Conservation (phyloP, 176 grass and related monocot genomes). For the Cymbopogon citratus region DNA sequence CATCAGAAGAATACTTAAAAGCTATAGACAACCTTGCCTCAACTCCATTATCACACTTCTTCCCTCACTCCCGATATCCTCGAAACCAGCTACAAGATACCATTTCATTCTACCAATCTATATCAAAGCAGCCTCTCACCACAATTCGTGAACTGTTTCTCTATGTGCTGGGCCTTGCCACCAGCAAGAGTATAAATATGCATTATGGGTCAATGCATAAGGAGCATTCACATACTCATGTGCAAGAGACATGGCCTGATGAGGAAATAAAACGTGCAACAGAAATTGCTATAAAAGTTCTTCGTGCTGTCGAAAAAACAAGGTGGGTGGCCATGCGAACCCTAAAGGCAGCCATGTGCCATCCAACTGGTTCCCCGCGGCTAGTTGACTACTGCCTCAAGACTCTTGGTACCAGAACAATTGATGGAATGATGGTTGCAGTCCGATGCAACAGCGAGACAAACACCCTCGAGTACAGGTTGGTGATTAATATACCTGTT, state of each 20-base stretch:
- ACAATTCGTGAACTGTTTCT: constrained; percentile 57
- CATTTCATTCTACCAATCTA: constrained; percentile 51
- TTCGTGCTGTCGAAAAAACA: constrained; percentile 29
- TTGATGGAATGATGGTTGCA: constrained; percentile 37
- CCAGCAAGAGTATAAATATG: not conserved
- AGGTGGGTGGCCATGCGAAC: constrained; percentile 48
- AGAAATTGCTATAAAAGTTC: constrained; percentile 50
- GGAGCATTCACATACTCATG: not conserved
- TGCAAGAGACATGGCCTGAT: constrained; percentile 30
- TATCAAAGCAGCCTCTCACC: constrained; percentile 30
- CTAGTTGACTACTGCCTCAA: constrained; percentile 54
- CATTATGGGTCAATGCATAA: not conserved
- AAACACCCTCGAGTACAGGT: constrained; percentile 65
- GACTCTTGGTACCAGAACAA: constrained; percentile 25
- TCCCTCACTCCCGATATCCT: constrained; percentile 25
- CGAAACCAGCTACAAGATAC: constrained; percentile 42
- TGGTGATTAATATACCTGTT: not conserved
- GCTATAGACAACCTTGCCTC: constrained; percentile 43
- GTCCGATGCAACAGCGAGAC: constrained; percentile 50
- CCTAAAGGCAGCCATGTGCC: constrained; percentile 39
- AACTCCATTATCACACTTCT: constrained; percentile 42
- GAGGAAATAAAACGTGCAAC: constrained; percentile 38
- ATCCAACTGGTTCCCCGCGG: constrained; percentile 29
- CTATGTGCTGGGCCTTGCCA: constrained; percentile 33
- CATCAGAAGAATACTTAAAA: constrained; percentile 36